Evolutionary conservation across 106 monocot genomes (phyloP).

Genomic region (Alisma plantagoaquatica): DNA sequence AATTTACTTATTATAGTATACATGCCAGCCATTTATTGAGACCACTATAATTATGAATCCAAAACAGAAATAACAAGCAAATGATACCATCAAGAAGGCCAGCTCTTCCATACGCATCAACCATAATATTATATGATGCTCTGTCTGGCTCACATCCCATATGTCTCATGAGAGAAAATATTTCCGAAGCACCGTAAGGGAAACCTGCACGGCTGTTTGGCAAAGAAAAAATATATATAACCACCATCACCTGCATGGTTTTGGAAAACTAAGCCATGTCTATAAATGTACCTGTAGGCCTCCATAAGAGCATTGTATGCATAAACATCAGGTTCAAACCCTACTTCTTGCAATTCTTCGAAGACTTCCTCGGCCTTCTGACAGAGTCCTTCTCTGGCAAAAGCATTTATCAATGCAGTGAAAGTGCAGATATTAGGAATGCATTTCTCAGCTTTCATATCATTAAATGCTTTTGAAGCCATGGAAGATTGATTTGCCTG

Average conservation of each 20-base stretch:
- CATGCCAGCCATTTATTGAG: too few relatives aligned
- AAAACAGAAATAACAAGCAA: too few relatives aligned
- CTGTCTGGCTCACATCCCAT: conserved; percentile 95
- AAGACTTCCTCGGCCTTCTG: conserved; percentile 88
- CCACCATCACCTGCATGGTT: too few relatives aligned
- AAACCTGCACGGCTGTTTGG: conserved; percentile 73
- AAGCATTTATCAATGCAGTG: conserved; percentile 91
- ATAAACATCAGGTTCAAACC: conserved; percentile 86
- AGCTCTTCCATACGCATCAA: conserved; percentile 90
- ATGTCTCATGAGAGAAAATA: conserved; percentile 89
- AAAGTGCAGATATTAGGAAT: conserved; percentile 84
- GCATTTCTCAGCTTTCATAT: conserved; percentile 67
- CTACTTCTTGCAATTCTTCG: conserved; percentile 71
- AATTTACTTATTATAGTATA: too few relatives aligned
- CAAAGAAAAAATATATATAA: too few relatives aligned
- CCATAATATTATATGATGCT: conserved; percentile 92
- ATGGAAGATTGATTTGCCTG: conserved; percentile 64
- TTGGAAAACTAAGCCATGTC: too few relatives aligned
- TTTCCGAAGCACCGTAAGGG: conserved; percentile 63
- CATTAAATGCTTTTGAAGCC: conserved; percentile 68
- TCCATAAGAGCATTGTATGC: conserved; percentile 95
- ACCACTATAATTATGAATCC: too few relatives aligned
- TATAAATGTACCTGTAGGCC: conserved; percentile 55
- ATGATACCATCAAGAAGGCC: conserved; percentile 81
- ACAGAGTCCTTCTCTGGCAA: conserved; percentile 76